Conservation (phyloP, 2,329 filamentous ascomycete species). For the Triangularia verruculosa region DNA sequence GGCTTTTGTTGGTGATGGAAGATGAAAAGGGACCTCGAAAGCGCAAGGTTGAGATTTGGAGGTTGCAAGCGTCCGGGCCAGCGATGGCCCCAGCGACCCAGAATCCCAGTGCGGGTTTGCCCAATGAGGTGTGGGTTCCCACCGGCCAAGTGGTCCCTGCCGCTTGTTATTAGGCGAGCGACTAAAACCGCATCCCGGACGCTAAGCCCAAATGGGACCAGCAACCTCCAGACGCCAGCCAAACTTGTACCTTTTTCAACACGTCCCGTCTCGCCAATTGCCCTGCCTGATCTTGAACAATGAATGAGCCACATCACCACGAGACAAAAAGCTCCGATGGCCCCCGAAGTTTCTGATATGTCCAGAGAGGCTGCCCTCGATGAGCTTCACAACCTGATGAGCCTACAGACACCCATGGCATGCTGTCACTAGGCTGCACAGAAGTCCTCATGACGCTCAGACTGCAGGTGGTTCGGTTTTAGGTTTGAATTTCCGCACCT, state of each 20-base stretch:
- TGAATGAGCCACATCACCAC: background rate
- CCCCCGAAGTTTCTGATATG: background rate
- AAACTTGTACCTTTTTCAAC: background rate
- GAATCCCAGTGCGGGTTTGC: conserved; percentile 22
- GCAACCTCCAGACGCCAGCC: conserved; percentile 15
- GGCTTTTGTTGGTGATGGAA: conserved; percentile 24
- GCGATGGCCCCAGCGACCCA: conserved; percentile 10
- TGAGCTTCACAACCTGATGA: background rate
- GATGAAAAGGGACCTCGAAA: conserved; percentile 28
- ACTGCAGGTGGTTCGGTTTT: background rate
- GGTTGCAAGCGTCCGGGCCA: conserved; percentile 23
- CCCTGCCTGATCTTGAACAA: background rate
- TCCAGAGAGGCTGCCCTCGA: no score
- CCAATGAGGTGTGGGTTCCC: conserved; percentile 20
- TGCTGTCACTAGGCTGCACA: background rate
- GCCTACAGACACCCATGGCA: background rate
- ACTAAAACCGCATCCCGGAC: conserved; percentile 24
- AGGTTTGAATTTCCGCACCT: conserved; percentile 4
- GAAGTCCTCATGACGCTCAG: background rate
- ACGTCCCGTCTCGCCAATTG: background rate
- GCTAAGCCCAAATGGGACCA: conserved; percentile 22
- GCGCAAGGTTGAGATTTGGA: conserved; percentile 29
- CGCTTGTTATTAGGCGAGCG: conserved; percentile 30
- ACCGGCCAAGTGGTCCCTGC: conserved; percentile 25
- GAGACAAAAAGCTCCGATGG: background rate